Conservation (phyloP, 805 yeast genomes). For the Isabelozyma pseudorhagii region DNA sequence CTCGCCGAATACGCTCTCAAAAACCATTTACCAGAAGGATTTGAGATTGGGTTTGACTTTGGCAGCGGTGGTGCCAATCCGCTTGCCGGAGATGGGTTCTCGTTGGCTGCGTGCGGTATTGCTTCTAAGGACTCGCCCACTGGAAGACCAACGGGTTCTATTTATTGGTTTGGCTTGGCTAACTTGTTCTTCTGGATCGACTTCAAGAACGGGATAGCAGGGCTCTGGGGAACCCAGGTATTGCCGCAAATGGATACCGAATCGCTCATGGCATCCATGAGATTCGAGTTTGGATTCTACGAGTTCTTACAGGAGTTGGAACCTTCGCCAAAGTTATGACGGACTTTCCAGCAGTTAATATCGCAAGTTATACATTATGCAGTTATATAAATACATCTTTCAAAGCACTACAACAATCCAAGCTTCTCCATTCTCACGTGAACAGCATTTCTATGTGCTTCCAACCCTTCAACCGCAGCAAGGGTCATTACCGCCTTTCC, state of each 20-base stretch:
- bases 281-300: slow-evolving; percentile 26
- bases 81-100: slow-evolving; percentile 23
- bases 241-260: slow-evolving; percentile 30
- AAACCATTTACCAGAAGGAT: slow-evolving; percentile 28
- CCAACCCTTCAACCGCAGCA: slow-evolving; percentile 95
- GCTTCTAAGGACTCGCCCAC: slow-evolving; percentile 20
- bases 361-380: neutral
- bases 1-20: slow-evolving; percentile 29
- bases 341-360: neutral
- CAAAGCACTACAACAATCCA: slow-evolving; percentile 42
- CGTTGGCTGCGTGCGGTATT: slow-evolving; percentile 34
- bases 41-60: slow-evolving; percentile 8
- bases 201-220: slow-evolving; percentile 32
- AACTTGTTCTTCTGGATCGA: slow-evolving; percentile 41
- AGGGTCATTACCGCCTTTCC: slow-evolving; percentile 96
- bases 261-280: slow-evolving; percentile 12
- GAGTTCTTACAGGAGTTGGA: slow-evolving; percentile 9
- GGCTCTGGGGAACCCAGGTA: slow-evolving; percentile 38
- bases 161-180: slow-evolving; percentile 41
- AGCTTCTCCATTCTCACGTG: slow-evolving; percentile 87
- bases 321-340: neutral
- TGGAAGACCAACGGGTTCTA: slow-evolving; percentile 32
- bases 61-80: neutral
- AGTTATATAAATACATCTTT: neutral
- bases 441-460: slow-evolving; percentile 96